Evolutionary conservation across 2,329 filamentous ascomycete genomes (phyloP), one percentile per base, ranked within the genome.

Genomic region (Clarireedia paspali): DNA sequence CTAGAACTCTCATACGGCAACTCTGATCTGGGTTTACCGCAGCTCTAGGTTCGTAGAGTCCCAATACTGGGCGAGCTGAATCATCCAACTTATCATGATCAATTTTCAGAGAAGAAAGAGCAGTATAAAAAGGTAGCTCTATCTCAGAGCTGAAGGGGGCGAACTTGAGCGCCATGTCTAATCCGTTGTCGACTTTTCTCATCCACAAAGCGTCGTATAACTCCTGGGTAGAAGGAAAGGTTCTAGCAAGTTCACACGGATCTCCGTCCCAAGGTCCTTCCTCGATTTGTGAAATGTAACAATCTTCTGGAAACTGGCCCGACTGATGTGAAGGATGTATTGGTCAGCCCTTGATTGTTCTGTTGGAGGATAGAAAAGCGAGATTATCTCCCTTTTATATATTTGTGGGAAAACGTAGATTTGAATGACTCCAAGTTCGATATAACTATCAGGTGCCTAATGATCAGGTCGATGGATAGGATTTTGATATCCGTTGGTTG

Each of bases 11-110:
- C 82, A 97, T 91, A 68, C 86, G 88, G 70, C 88, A 89, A 63
- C 89, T 94, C 54, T 86, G 80, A 64, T 87, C 85, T 0, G 89
- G 83, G 40, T 84, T 74, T 64, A 89, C 87, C 44, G 78, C 77
- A 10, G 84, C 77, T 45, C 87, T 87, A 63, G 94, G 84, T 72
- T 96, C 90, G 70, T 99, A 99, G 45, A 96, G 74, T 4, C 94
- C 94, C 30, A 95, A 78, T 2, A 97, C 80, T 58, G 87, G 85
- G 46, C 92, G 88, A 24, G 91, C 88, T 9, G 91, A 95, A 71
- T 95, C 92, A 74, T 96, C 89, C 51, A 99, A 88, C 74, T 91
- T 96, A 75, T 96, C 94, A 79, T 95, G 87, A 71, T 97, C 91
- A 70, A 99, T 90, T 74, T 99, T 99, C 63, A 87, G 88, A 5